Percentiles rank a stretch among this genome's conserved stretches.
phyloP scores from a whole-genome alignment of 805 yeast genomes.

The Wickerhamomyces rabaulensis region DNA sequence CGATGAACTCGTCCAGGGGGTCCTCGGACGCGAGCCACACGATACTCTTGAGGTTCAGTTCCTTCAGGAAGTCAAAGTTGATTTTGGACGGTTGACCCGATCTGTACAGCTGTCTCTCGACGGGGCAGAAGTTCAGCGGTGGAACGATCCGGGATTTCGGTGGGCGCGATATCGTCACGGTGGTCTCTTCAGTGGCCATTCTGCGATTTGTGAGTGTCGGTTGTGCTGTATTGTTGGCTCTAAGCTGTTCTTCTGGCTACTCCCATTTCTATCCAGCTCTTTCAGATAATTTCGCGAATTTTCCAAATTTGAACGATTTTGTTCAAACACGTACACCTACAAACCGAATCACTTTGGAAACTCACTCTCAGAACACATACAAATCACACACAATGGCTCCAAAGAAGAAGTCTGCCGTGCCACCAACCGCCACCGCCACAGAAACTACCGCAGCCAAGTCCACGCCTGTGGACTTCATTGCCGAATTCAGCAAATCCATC shows the following conservation, averaged over 20 bases:
- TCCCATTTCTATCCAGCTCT: neutral
- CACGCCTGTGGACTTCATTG: constrained; percentile 6
- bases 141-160: constrained; percentile 77
- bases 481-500: constrained; percentile 29
- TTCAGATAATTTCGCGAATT: neutral
- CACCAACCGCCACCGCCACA: neutral
- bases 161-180: constrained; percentile 28
- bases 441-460: neutral
- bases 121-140: constrained; percentile 93
- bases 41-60: constrained; percentile 69
- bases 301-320: too few species aligned
- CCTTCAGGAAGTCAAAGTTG: constrained; percentile 78
- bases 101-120: constrained; percentile 78
- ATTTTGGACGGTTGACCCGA: constrained; percentile 95
- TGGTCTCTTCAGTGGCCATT: neutral
- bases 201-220: too few species aligned
- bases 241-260: neutral
- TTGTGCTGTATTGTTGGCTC: too few species aligned
- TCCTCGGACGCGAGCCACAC: constrained; percentile 96
- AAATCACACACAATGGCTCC: neutral
- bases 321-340: neutral
- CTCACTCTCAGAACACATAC: neutral
- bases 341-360: neutral
- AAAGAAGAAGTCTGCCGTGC: neutral
- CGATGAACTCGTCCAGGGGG: constrained; percentile 83